Evolutionary conservation across 1,284 basidiomycete species (phyloP).

Genomic region (Moesziomyces sp.): DNA sequence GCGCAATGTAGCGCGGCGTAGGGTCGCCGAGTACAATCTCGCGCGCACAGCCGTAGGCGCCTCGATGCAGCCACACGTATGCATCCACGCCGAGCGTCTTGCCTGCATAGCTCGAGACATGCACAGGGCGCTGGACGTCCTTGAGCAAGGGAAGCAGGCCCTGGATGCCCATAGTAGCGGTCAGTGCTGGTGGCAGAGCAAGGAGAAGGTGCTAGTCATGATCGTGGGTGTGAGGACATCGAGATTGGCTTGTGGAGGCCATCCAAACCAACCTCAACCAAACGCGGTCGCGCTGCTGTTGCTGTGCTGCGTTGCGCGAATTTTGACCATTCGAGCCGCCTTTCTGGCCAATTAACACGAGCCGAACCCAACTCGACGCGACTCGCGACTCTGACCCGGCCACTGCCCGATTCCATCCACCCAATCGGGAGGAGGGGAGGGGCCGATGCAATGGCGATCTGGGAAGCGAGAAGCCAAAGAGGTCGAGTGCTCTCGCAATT

Average conservation of each 20-base stretch:
- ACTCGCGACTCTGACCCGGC: conserved; percentile 18
- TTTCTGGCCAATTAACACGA: conserved; percentile 20
- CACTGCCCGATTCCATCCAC: not conserved
- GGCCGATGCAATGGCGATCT: not conserved
- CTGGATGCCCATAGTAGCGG: conserved; percentile 76
- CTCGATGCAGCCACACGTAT: conserved; percentile 98
- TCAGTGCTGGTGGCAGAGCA: not conserved
- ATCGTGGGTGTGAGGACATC: not conserved
- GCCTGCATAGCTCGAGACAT: conserved; percentile 56
- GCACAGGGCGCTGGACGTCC: conserved; percentile 73
- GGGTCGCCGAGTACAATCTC: conserved; percentile 85
- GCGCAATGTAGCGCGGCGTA: conserved; percentile 90
- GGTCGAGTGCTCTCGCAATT: not conserved
- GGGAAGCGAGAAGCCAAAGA: not conserved
- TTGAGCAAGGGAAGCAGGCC: conserved; percentile 93
- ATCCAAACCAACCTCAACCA: not conserved
- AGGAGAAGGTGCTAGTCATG: not conserved
- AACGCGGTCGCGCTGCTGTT: not conserved
- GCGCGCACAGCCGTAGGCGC: conserved; percentile 85
- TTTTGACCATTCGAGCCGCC: not conserved
- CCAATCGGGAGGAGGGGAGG: not conserved
- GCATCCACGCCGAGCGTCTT: conserved; percentile 79
- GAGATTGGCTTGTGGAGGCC: not conserved
- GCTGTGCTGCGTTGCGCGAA: not conserved
- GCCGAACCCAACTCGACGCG: conserved; percentile 6